Evolutionary conservation across 2,329 filamentous ascomycete species (phyloP), one percentile per base, ranked within the genome.

Genomic region (Penicillium occitanis): DNA sequence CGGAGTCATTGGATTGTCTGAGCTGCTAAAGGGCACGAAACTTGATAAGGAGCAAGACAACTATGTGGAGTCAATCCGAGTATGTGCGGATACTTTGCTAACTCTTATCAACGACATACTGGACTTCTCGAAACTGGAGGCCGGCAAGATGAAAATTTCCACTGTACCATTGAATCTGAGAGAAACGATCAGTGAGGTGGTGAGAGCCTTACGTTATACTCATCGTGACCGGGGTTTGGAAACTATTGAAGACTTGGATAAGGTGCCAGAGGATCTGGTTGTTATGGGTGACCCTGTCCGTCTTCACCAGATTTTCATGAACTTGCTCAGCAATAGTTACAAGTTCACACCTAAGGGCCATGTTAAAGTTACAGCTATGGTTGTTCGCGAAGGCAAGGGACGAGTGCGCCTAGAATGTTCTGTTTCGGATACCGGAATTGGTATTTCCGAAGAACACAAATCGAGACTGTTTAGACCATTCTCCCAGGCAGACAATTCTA

Each of bases 81-180:
- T 88, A n/a, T 89, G 87, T 68, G 87, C 87, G 5, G 86, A 94
- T 69, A 92, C 91, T 1, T 80, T 96, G 2, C 82, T 96, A 22
- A 94, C 91, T 0, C 90, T 96, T 48, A 96, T 96, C 77, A 96
- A 96, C 73, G 92, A 96, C 72, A 96, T 96, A 64, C 81, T 96
- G 1, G 92, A 96, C 77, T 93, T 96, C 75, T 95, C 91, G 3
- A 96, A 96, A 76, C 85, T 88, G 57, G 92, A 96, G 73, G 91
- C 95, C 22, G 90, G 88, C 62, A 92, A 93, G 75, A 95, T 96
- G 91, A 86, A 96, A 70, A 88, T 90, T 50, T 96, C 96, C 71
- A 92, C 91, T 1, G 92, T 93, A 71, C 86, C 91, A 37, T 92
- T 96, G 73, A 90, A 91, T 50, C 81, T 97, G 3, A 87, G 87